Conservation (phyloP, 805 yeast genomes). For the Saccharomycopsis sp. region DNA sequence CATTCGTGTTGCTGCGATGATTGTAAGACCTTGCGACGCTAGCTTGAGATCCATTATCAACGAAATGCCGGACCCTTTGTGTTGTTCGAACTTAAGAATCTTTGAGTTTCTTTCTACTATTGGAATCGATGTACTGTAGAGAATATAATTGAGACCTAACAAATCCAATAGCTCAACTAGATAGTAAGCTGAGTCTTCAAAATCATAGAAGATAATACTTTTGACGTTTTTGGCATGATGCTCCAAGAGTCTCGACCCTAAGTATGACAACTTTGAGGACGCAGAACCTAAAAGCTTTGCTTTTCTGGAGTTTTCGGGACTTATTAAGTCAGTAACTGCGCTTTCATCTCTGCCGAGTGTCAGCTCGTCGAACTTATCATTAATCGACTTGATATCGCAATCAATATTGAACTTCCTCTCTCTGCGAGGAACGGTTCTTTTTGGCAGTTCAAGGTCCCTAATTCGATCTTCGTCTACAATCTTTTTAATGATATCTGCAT, state of each 20-base stretch:
- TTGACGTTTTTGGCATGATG: constrained; percentile 42
- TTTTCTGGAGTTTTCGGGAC: constrained; percentile 19
- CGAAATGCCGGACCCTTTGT: constrained; percentile 41
- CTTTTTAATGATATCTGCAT: no score
- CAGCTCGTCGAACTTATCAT: neutral
- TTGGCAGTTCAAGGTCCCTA: no score
- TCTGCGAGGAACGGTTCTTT: no score
- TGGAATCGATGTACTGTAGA: constrained; percentile 57
- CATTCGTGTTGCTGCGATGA: constrained; percentile 60
- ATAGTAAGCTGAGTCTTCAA: constrained; percentile 65
- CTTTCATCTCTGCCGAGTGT: neutral
- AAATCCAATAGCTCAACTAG: constrained; percentile 58
- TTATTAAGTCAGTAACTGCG: neutral
- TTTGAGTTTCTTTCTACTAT: constrained; percentile 45
- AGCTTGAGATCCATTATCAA: constrained; percentile 60
- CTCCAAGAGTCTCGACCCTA: constrained; percentile 47
- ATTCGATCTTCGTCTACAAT: no score
- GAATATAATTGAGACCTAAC: constrained; percentile 50
- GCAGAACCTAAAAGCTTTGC: constrained; percentile 52
- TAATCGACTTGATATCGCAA: no score
- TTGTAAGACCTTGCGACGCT: constrained; percentile 66
- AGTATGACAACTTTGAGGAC: constrained; percentile 57
- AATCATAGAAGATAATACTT: constrained; percentile 61
- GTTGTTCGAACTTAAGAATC: constrained; percentile 42
- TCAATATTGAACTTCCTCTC: no score